Evolutionary conservation across 2,329 filamentous ascomycete species (phyloP), one percentile per base, ranked within the genome.

Genomic region (Aspergillus sp.): DNA sequence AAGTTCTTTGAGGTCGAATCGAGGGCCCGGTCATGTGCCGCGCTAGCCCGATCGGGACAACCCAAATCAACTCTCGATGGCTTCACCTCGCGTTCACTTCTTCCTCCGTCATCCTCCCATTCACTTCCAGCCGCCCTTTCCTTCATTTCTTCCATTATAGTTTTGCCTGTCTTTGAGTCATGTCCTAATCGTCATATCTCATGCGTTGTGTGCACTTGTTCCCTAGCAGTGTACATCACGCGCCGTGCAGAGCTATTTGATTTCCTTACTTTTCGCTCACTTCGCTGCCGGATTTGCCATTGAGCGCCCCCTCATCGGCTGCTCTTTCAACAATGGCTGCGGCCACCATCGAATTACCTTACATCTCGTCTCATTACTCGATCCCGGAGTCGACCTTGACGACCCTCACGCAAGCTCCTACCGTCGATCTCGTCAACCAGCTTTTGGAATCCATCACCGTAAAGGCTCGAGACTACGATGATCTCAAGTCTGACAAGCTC

Each of bases 401-500:
- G 20, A 65, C 69, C 14, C 57, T 80, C 32, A 61, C 73, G 6
- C 66, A 75, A 42, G 61, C 63, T 27, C 76, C 76, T 40, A 95
- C 86, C 3, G 66, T 72, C 41, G 85, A 93, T 8, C 75, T 94
- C 15, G 82, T 95, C 43, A 72, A 74, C 37, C 68, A 74, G 26
- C 69, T 98, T 32, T 72, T 98, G 25, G 69, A 75, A 41, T 80
- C 82, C 15, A 75, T 96, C 33, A 74, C 80, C 15, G 66, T 68
- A 17, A 94, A 91, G 58, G 86, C 84, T 22, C 82, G 80, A 49
- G 86, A 94, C 50, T 80, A 76, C 49, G 86, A 94, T 54, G 74
- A 78, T 24, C 65, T 94, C 25, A 85, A 81, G 48, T 80, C 89
- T 7, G 84, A 93, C 44, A 96, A 95, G 64, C 72, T 95, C 27